Conservation (phyloP, 768 basidiomycete genomes). For the Phaeolepiota aurea region DNA sequence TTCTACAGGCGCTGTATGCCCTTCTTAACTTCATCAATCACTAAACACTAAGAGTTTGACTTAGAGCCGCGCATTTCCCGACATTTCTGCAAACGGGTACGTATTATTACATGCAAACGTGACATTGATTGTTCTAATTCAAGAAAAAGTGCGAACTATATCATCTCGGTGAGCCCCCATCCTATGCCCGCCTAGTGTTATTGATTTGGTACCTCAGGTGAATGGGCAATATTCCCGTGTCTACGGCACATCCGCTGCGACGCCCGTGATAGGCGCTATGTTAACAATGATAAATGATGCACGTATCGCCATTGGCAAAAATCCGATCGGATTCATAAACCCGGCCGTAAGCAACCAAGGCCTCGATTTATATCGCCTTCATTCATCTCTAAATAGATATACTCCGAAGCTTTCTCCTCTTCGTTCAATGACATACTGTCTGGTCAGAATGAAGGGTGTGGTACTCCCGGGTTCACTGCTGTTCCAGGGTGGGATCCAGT, state of each 20-base stretch:
- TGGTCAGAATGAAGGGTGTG: constrained; percentile 37
- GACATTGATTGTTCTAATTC: background rate
- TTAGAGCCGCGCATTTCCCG: constrained; percentile 37
- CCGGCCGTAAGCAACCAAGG: constrained; percentile 20
- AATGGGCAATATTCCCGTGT: constrained; percentile 27
- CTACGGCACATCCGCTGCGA: constrained; percentile 41
- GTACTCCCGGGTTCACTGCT: constrained; percentile 27
- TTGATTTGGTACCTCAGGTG: constrained; percentile 14
- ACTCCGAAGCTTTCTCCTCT: constrained; percentile 27
- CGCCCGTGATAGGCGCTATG: constrained; percentile 41
- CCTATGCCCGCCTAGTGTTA: background rate
- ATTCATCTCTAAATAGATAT: constrained; percentile 25
- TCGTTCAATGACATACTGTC: constrained; percentile 40
- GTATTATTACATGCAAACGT: constrained; percentile 1
- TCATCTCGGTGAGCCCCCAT: constrained; percentile 23
- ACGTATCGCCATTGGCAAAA: constrained; percentile 30
- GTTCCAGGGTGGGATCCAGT: constrained; percentile 32
- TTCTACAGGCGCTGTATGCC: constrained; percentile 22
- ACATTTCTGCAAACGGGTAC: constrained; percentile 36
- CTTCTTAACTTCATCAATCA: constrained; percentile 12
- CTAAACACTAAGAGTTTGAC: constrained; percentile 6
- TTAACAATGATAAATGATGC: constrained; percentile 46
- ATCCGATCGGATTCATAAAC: constrained; percentile 41
- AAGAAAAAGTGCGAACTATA: constrained; percentile 39
- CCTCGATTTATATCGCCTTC: constrained; percentile 9